These are phyloP conservation scores for Aquanectria penicillioides DNA, from an alignment of 2,329 filamentous ascomycete genomes.

Conservation along the genomic window DNA sequence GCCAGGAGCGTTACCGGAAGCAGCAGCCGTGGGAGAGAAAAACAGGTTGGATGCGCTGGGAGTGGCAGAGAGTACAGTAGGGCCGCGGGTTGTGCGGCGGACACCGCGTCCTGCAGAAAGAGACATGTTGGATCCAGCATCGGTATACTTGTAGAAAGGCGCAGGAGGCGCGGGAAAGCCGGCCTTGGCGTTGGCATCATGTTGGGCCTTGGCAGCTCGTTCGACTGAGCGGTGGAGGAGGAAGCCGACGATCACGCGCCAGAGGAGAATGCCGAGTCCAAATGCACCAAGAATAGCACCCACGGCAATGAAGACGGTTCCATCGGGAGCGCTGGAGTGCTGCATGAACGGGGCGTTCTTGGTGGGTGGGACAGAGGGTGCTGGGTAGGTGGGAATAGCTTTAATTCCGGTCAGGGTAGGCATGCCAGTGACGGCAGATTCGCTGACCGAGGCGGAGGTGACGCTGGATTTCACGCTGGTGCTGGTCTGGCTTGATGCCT, in stretches of 20 bases:
- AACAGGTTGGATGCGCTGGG: constrained; percentile 80
- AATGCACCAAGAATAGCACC: constrained; percentile 88
- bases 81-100: constrained; percentile 62
- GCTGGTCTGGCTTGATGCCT: constrained; percentile 24
- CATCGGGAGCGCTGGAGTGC: constrained; percentile 84
- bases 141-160: constrained; percentile 73
- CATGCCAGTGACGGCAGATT: constrained; percentile 45
- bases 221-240: constrained; percentile 92
- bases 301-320: constrained; percentile 95
- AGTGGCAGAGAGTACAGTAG: constrained; percentile 60
- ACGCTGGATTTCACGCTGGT: constrained; percentile 26
- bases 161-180: constrained; percentile 67
- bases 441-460: constrained; percentile 28
- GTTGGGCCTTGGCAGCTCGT: constrained; percentile 81
- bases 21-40: constrained; percentile 90
- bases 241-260: constrained; percentile 89
- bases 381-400: constrained; percentile 68
- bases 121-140: constrained; percentile 66
- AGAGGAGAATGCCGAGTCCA: constrained; percentile 82
- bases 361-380: constrained; percentile 83
- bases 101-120: constrained; percentile 60
- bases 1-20: constrained; percentile 68
- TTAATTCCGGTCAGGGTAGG: constrained; percentile 55
- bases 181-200: constrained; percentile 75
- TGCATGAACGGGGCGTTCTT: constrained; percentile 91